Evolutionary conservation across 495 filamentous ascomycete genomes (phyloP), one percentile per base, ranked within the genome.

Genomic region (Chaetomidium leptoderma): DNA sequence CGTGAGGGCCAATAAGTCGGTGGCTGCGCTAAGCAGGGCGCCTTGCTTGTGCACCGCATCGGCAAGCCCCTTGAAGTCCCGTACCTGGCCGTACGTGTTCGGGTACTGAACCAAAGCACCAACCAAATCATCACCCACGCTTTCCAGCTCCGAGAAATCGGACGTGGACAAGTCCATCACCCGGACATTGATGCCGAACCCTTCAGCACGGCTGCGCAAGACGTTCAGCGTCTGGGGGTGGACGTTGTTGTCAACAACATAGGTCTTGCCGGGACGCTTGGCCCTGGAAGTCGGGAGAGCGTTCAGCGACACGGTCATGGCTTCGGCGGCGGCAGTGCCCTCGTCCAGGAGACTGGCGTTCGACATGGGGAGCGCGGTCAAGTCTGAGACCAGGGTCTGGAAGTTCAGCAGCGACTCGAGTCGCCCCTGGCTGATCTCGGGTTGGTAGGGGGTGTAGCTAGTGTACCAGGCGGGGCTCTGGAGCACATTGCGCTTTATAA

Each of bases 381-480:
- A 77, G 66, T 98, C 93, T 7, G 88, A 84, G 6, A 95, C 88
- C 74, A 98, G 71, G 13, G 93, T 98, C 80, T 98, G 93, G 73
- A 95, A 98, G 76, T 98, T 98, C 43, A 98, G 77, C 39, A 98
- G 76, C 7, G 92, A 96, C 77, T 97, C 95, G 61, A 95, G 74
- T 40, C 90, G 87, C 32, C 88, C 93, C 72, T 98, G 93, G 66
- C 90, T 95, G 77, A 98, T 97, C 74, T 98, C 93, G 3, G 93
- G 92, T 70, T 98, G 93, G 72, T 98, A 98, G 26, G 93, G 93
- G 0, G 93, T 97, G 69, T 98, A 98, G 70, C 92, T 97, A 39
- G 93, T 98, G 73, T 98, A 98, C 93, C 93, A 98, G 16, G 86
- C 95, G 1, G 93, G 93, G 65, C 85, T 90, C 78, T 98, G 92